phyloP scores from a whole-genome alignment of 2,329 filamentous ascomycete genomes.

The Fusarium falciforme region DNA sequence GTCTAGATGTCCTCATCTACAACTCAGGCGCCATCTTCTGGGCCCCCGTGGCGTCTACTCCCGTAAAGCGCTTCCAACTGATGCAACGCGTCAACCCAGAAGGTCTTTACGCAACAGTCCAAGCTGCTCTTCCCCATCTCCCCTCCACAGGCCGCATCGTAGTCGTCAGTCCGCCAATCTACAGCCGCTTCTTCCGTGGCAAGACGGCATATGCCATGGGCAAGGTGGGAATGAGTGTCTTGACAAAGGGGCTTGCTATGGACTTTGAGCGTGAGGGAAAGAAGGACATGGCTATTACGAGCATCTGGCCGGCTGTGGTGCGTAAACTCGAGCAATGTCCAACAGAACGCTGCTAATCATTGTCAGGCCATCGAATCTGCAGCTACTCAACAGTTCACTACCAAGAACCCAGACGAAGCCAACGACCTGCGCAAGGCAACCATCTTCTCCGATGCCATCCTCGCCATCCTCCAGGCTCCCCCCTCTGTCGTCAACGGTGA shows the following conservation, averaged over 20 bases:
- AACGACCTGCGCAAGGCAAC: conserved; percentile 74
- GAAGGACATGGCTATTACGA: conserved; percentile 78
- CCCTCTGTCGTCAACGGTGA: conserved; percentile 74
- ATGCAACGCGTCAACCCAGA: conserved; percentile 82
- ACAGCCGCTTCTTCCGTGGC: conserved; percentile 84
- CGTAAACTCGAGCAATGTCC: conserved; percentile 38
- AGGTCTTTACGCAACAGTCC: conserved; percentile 79
- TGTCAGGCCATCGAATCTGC: conserved; percentile 76
- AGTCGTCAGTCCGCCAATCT: conserved; percentile 86
- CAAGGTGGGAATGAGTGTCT: conserved; percentile 84
- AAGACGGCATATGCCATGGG: conserved; percentile 87
- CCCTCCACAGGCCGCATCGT: conserved; percentile 71
- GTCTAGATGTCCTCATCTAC: conserved; percentile 81
- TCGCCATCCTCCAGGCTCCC: conserved; percentile 75
- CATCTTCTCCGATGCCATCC: conserved; percentile 83
- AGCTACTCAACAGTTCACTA: conserved; percentile 70
- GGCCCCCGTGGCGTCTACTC: conserved; percentile 78
- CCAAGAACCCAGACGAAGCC: conserved; percentile 56
- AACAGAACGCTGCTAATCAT: conserved; percentile 1
- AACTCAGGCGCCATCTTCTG: conserved; percentile 91
- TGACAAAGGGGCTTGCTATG: conserved; percentile 86
- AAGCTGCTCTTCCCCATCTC: conserved; percentile 76
- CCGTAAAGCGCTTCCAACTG: conserved; percentile 79
- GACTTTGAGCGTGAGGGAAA: conserved; percentile 77
- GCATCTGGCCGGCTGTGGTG: conserved; percentile 84